Percentiles rank a stretch among this genome's conserved stretches.
Evolutionary conservation across 345 rosid species (phyloP).

Genomic region (Anastatica hierochuntica): DNA sequence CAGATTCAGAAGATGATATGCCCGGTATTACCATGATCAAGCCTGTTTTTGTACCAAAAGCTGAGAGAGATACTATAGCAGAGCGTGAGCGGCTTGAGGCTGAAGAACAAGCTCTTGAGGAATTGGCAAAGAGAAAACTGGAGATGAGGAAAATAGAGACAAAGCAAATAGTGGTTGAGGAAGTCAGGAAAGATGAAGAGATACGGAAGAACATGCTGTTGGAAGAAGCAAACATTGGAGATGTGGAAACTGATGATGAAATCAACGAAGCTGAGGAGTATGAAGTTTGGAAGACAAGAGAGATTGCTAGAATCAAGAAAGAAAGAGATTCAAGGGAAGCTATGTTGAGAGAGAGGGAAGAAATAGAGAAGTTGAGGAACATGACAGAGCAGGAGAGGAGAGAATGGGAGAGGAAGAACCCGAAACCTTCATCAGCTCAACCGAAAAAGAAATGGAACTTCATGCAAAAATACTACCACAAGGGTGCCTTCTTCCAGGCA

Average conservation of each 20-base stretch:
- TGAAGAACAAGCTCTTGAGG: slow-evolving; percentile 54
- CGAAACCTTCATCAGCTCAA: slow-evolving; percentile 36
- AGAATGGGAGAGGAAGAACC: slow-evolving; percentile 79
- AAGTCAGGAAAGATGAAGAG: slow-evolving; percentile 53
- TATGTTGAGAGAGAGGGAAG: slow-evolving; percentile 67
- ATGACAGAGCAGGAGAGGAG: slow-evolving; percentile 84
- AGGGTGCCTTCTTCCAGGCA: slow-evolving; percentile 67
- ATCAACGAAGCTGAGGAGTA: slow-evolving; percentile 71
- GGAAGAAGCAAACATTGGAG: slow-evolving; percentile 53
- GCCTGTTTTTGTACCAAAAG: slow-evolving; percentile 60
- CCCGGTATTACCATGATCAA: slow-evolving; percentile 52
- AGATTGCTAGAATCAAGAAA: slow-evolving; percentile 63
- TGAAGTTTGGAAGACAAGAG: slow-evolving; percentile 77
- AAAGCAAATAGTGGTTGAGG: slow-evolving; percentile 57
- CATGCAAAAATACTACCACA: slow-evolving; percentile 74
- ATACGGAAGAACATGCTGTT: slow-evolving; percentile 51
- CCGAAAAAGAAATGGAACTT: slow-evolving; percentile 65
- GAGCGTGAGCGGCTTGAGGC: slow-evolving; percentile 64
- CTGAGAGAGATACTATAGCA: slow-evolving; percentile 62
- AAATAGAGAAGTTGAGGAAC: slow-evolving; percentile 58
- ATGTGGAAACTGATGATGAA: slow-evolving; percentile 77
- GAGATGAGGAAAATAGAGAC: slow-evolving; percentile 55
- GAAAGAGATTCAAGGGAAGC: slow-evolving; percentile 61
- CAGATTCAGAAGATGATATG: slow-evolving; percentile 61
- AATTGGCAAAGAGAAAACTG: slow-evolving; percentile 46